A percentile compares a stretch with the other conserved stretches of the same genome.
These are phyloP conservation scores for Hypholoma fasciculare DNA, from an alignment of 768 basidiomycete genomes.

Conservation along the genomic window DNA sequence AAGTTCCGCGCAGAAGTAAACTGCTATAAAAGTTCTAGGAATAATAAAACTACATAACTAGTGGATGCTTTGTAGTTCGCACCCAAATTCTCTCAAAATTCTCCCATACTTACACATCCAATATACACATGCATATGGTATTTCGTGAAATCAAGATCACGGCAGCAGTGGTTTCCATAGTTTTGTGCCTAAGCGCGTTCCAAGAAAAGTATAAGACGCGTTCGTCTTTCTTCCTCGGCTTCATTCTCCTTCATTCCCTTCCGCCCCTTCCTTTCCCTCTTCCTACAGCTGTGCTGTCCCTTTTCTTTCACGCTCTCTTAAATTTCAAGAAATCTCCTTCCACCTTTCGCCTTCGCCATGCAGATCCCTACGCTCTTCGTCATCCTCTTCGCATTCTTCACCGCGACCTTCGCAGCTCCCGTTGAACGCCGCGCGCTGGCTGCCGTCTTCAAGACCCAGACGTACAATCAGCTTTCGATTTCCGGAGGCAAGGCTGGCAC, in stretches of 20 bases:
- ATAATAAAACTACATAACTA: too few relatives aligned
- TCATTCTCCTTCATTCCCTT: background rate
- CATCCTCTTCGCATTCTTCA: conserved; percentile 7
- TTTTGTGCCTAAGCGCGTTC: background rate
- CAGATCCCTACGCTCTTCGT: conserved; percentile 11
- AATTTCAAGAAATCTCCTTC: background rate
- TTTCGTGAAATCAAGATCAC: background rate
- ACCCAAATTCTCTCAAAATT: too few relatives aligned
- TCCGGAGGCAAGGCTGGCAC: conserved; percentile 12
- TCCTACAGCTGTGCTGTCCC: conserved; percentile 10
- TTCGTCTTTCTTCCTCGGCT: background rate
- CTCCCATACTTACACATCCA: too few relatives aligned
- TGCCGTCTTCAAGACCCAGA: conserved; percentile 8
- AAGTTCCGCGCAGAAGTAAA: too few relatives aligned
- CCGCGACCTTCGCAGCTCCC: conserved; percentile 7
- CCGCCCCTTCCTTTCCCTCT: background rate
- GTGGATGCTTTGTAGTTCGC: too few relatives aligned
- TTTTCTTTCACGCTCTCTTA: background rate
- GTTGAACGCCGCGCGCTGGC: conserved; percentile 9
- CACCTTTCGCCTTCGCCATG: background rate
- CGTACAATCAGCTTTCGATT: conserved; percentile 13
- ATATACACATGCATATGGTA: too few relatives aligned
- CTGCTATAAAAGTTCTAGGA: too few relatives aligned
- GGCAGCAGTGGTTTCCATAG: conserved; percentile 3
- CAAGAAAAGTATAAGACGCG: background rate